These are phyloP conservation scores for Amaranthus cruentus DNA, from an alignment of 148 eudicot species.

Conservation along the genomic window DNA sequence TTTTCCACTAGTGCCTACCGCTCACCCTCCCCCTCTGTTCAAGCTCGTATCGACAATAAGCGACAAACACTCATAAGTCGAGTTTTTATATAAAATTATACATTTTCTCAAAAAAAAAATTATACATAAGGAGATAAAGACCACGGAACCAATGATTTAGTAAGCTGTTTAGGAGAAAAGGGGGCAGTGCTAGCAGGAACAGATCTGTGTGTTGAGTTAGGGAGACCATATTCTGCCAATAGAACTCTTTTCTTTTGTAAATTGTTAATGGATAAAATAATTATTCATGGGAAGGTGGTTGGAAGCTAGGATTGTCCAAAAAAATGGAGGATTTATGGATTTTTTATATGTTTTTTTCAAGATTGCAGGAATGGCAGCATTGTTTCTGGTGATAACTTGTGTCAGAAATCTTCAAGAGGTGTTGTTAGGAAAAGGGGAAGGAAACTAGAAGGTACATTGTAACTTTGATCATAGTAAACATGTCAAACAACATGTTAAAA, in stretches of 20 bases:
- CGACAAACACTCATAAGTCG: too few relatives aligned
- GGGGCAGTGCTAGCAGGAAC: slow-evolving; percentile 21
- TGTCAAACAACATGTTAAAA: not conserved
- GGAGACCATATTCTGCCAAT: slow-evolving; percentile 25
- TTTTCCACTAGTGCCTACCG: too few relatives aligned
- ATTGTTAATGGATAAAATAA: not conserved
- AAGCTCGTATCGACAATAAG: too few relatives aligned
- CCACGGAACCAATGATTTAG: slow-evolving; percentile 5
- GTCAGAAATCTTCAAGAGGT: slow-evolving; percentile 26
- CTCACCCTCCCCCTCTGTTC: too few relatives aligned
- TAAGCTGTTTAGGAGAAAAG: slow-evolving; percentile 9
- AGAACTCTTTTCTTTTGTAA: not conserved
- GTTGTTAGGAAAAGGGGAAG: slow-evolving; percentile 20
- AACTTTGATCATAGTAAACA: not conserved
- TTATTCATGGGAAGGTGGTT: slow-evolving; percentile 21
- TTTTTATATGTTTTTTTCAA: not conserved
- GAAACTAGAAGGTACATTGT: slow-evolving; percentile 20
- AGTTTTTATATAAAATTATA: not conserved
- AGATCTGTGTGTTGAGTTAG: slow-evolving; percentile 28
- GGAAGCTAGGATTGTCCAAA: slow-evolving; percentile 16
- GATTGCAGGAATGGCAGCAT: slow-evolving; percentile 8
- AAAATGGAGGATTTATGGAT: slow-evolving; percentile 1
- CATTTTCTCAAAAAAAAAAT: not conserved
- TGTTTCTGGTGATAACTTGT: slow-evolving; percentile 2
- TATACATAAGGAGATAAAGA: not conserved